Conservation (phyloP, 2,329 filamentous ascomycete genomes). For the Fusarium pilosicola region DNA sequence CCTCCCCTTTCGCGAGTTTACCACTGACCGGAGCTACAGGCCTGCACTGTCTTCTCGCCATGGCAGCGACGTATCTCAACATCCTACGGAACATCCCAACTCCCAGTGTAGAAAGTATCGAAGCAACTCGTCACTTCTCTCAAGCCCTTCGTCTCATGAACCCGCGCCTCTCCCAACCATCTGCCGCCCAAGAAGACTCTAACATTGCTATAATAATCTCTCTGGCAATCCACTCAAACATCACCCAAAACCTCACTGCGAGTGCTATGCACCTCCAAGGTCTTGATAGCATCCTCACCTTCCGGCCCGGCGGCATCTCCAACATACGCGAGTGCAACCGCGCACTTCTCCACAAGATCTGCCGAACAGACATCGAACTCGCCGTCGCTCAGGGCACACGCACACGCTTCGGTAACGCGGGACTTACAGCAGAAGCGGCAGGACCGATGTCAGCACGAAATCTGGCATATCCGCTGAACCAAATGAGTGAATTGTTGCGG, state of each 20-base stretch:
- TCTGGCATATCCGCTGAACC: not conserved
- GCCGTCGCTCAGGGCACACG: conserved; percentile 2
- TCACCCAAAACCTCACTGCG: conserved; percentile 5
- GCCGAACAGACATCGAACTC: conserved; percentile 21
- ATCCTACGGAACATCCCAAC: conserved; percentile 21
- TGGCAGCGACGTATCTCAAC: conserved; percentile 32
- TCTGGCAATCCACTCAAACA: conserved; percentile 33
- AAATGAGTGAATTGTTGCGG: not conserved
- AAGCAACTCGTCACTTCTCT: conserved; percentile 36
- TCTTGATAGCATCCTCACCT: conserved; percentile 3
- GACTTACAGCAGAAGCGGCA: conserved; percentile 7
- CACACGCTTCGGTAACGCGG: conserved; percentile 21
- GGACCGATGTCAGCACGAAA: not conserved
- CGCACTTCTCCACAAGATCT: conserved; percentile 30
- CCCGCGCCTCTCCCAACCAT: conserved; percentile 10
- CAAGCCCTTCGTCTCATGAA: conserved; percentile 32
- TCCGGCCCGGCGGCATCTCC: conserved; percentile 6
- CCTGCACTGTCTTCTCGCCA: conserved; percentile 36
- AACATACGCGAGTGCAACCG: conserved; percentile 15
- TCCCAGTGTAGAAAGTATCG: conserved; percentile 30
- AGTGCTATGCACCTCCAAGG: conserved; percentile 27
- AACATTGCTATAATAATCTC: conserved; percentile 34
- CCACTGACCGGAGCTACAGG: not conserved
- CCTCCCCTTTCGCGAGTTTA: not conserved
- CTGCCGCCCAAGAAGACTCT: conserved; percentile 8